Base-by-base conservation (phyloP, 2,329 filamentous ascomycete species). In the Domatiomyces catenatus region DNA sequence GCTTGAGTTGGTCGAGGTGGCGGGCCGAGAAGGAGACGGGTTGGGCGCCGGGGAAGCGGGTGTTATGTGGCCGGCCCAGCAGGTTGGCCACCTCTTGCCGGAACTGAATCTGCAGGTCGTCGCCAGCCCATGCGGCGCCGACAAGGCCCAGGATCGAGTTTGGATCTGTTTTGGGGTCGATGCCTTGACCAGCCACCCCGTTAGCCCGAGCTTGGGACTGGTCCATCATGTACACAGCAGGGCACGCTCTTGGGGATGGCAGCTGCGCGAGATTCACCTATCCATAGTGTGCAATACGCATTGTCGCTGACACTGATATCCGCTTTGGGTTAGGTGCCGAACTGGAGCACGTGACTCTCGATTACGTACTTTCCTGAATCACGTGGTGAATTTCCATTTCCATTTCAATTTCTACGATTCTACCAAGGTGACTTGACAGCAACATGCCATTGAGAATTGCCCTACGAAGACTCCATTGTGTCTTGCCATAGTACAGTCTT, bases 21-120 rank as follows among this genome's bases (percentile, higher is more conserved):
- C 79, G 75, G 52, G 83, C 75, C 50, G 85, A 75, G 65, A 98
- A 98, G 62, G 86, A 94, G 57, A 98, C 89, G 12, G 92, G 92
- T 67, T 98, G 92, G 48, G 92, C 90, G 61, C 80, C 92, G 0
- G 92, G 89, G 60, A 98, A 98, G 5, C 46, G 42, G 58, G 78
- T 80, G 48, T 75, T 74, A 39, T 39, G 32, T 12, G 32, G 32
- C 59, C 88, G 78, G 17, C 76, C 75, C n/a, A 98, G 77, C 44
- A 95, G 75, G 5, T 73, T 63, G 22, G 86, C 84, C 52, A 94
- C 86, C 63, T 87, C 83, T 53, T 72, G 71, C 53, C 84, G 83
- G 67, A 94, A 79, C 17, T 70, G 62, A 46, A 71, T 62, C 46
- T 84, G 73, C 10, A 86, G 70, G 1, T 76, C 68, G n/a, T 72